Conservation (phyloP, 768 basidiomycete species). For the Pisolithus microcarpus region DNA sequence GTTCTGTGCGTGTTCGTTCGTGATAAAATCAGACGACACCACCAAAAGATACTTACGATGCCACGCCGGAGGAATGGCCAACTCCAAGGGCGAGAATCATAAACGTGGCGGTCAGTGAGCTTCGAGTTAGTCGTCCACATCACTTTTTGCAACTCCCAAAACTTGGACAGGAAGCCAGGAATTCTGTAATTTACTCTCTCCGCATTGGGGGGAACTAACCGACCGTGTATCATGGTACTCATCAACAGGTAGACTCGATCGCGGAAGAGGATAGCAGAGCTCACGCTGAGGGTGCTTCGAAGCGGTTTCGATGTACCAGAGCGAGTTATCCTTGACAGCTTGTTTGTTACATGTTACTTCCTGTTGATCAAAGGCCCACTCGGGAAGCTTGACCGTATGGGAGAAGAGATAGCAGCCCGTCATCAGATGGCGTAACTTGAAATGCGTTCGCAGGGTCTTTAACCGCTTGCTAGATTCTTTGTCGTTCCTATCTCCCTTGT, state of each 20-base stretch:
- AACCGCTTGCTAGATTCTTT: conserved; percentile 61
- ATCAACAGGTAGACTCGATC: background rate
- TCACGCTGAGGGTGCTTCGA: conserved; percentile 51
- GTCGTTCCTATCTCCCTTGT: conserved; percentile 57
- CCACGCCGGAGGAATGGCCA: conserved; percentile 93
- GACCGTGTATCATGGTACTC: background rate
- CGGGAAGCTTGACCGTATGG: conserved; percentile 95
- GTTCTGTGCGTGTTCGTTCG: conserved; percentile 46
- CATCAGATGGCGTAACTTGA: conserved; percentile 75
- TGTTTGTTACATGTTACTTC: conserved; percentile 99
- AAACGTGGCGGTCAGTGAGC: conserved; percentile 89
- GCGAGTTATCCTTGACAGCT: conserved; percentile 77
- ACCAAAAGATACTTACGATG: conserved; percentile 56
- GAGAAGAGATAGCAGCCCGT: conserved; percentile 97
- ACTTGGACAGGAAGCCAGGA: conserved; percentile 89
- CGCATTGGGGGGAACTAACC: conserved; percentile 63
- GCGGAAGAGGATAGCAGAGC: background rate
- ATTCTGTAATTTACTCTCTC: conserved; percentile 82
- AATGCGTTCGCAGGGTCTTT: conserved; percentile 72
- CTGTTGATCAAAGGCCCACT: conserved; percentile 98
- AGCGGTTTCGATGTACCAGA: conserved; percentile 93
- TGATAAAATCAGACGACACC: background rate
- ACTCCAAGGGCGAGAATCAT: conserved; percentile 81
- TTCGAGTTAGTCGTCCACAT: conserved; percentile 99
- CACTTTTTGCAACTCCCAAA: conserved; percentile 83